Conservation (phyloP, 2,329 filamentous ascomycete species). For the Fusarium cicatricum region DNA sequence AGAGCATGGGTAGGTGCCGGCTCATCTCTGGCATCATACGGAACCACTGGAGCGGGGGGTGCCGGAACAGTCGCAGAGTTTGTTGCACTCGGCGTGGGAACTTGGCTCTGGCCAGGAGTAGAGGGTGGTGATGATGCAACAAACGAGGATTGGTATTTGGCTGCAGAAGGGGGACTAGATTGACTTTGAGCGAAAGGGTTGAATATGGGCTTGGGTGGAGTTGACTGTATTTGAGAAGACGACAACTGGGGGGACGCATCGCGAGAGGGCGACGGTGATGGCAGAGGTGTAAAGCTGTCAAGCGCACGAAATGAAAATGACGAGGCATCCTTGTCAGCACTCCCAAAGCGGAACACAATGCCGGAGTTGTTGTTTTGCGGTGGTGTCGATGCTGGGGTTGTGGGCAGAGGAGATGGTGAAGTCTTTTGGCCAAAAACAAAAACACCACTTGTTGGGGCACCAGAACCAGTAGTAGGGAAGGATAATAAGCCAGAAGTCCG, state of each 20-base stretch:
- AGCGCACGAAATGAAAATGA: conserved; percentile 1
- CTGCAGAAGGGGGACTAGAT: not conserved
- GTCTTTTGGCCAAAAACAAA: conserved; percentile 9
- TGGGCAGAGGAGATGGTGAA: too few relatives aligned
- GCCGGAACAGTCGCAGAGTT: not conserved
- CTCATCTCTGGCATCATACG: conserved; percentile 11
- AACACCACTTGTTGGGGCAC: not conserved
- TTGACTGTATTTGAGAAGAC: not conserved
- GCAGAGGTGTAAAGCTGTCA: conserved; percentile 4
- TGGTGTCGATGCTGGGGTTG: too few relatives aligned
- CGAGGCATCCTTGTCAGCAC: not conserved
- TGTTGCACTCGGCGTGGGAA: not conserved
- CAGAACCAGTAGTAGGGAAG: not conserved
- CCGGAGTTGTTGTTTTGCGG: too few relatives aligned
- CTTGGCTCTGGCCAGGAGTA: not conserved
- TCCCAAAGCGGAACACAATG: not conserved
- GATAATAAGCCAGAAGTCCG: not conserved
- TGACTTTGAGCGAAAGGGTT: not conserved
- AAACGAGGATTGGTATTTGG: not conserved
- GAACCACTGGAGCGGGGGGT: not conserved
- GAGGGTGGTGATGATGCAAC: not conserved
- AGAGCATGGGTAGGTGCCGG: conserved; percentile 3
- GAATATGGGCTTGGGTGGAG: not conserved
- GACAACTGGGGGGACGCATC: not conserved
- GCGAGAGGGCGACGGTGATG: conserved; percentile 1